A percentile compares a stretch with the other conserved stretches of the same genome.
phyloP scores from a whole-genome alignment of 2,329 filamentous ascomycete species.

The Colletotrichum sp. region DNA sequence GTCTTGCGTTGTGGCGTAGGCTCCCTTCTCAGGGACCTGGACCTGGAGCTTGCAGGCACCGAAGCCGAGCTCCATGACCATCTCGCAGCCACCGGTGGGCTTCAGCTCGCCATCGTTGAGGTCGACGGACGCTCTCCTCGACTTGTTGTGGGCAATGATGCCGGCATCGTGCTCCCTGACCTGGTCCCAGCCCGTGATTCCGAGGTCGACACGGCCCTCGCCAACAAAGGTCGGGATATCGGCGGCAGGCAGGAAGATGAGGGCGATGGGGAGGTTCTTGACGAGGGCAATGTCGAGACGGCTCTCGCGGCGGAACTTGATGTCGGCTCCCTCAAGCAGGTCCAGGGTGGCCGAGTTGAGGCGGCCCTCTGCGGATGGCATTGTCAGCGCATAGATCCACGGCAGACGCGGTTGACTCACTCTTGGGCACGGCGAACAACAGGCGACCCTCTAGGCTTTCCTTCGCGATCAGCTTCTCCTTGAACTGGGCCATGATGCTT shows the following conservation, averaged over 20 bases:
- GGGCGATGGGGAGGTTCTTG: conserved; percentile 93
- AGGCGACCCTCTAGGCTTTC: conserved; percentile 87
- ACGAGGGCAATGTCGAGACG: conserved; percentile 97
- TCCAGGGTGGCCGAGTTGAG: conserved; percentile 88
- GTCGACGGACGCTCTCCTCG: conserved; percentile 52
- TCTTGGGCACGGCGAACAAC: conserved; percentile 98
- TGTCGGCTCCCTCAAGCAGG: conserved; percentile 90
- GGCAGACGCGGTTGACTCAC: conserved; percentile 58
- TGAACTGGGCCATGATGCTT: conserved; percentile 11
- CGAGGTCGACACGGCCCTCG: conserved; percentile 90
- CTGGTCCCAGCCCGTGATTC: conserved; percentile 93
- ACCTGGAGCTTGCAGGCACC: conserved; percentile 92
- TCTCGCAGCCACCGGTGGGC: conserved; percentile 74
- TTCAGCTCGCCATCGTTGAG: conserved; percentile 47
- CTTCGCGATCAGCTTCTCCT: conserved; percentile 16
- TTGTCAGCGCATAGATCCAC: conserved; percentile 24
- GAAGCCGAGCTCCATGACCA: conserved; percentile 89
- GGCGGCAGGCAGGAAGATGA: conserved; percentile 95
- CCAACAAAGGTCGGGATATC: conserved; percentile 98
- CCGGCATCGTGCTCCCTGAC: conserved; percentile 86
- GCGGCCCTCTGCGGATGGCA: conserved; percentile 74
- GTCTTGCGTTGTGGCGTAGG: conserved; percentile 72
- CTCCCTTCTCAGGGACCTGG: conserved; percentile 90
- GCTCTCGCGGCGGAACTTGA: conserved; percentile 94
- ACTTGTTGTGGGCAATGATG: conserved; percentile 53